Evolutionary conservation across 2,329 filamentous ascomycete genomes (phyloP).

Genomic region (Trichoderma guizhouense): DNA sequence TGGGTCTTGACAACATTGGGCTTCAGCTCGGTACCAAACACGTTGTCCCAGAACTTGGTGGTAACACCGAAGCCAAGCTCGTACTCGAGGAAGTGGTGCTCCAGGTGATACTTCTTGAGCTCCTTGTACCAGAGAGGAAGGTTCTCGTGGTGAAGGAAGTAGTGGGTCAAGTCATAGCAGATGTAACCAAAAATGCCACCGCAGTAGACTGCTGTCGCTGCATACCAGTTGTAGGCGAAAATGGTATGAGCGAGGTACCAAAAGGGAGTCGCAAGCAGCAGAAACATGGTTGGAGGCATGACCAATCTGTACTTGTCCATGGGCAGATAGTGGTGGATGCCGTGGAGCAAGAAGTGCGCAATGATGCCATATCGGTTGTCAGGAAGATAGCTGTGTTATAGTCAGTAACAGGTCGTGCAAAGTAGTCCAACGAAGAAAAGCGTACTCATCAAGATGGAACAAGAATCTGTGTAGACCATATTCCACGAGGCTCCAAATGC

Average conservation of each 20-base stretch:
- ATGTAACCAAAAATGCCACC: conserved; percentile 95
- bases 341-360: conserved; percentile 88
- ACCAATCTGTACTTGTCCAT: conserved; percentile 98
- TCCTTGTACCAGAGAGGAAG: conserved; percentile 85
- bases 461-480: conserved; percentile 85
- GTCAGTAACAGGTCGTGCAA: conserved; percentile 29
- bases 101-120: conserved; percentile 95
- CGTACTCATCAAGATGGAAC: conserved; percentile 90
- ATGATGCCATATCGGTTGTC: conserved; percentile 88
- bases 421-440: conserved; percentile 21
- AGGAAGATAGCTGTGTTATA: conserved; percentile 66
- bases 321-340: conserved; percentile 97
- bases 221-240: conserved; percentile 82
- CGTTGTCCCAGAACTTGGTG: conserved; percentile 88
- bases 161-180: conserved; percentile 95
- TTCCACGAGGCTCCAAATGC: conserved; percentile 85
- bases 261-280: conserved; percentile 80
- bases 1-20: conserved; percentile 33
- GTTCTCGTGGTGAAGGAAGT: conserved; percentile 95
- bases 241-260: conserved; percentile 84
- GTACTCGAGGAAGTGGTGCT: conserved; percentile 97
- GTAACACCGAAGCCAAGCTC: conserved; percentile 97
- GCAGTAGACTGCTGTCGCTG: conserved; percentile 73
- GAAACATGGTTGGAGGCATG: conserved; percentile 90
- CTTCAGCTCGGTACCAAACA: conserved; percentile 84